phyloP scores from a whole-genome alignment of 1,284 basidiomycete species.

The Meira nashicola region DNA sequence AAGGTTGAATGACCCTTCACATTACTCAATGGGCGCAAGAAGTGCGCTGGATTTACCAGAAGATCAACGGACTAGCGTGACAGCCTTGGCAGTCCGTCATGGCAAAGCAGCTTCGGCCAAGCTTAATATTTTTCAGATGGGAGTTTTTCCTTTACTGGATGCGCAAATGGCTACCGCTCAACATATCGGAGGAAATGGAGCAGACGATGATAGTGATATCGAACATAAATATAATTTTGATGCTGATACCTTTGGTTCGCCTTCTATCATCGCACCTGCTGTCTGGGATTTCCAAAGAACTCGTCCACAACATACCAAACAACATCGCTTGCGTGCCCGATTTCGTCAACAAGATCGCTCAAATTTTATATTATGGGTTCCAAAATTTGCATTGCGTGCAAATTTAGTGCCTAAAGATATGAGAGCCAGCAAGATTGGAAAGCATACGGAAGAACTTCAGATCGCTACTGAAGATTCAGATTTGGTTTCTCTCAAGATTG shows the following conservation, averaged over 20 bases:
- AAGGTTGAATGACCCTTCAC: constrained; percentile 12
- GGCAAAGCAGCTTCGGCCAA: constrained; percentile 25
- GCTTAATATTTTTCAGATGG: constrained; percentile 35
- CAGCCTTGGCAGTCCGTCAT: constrained; percentile 28
- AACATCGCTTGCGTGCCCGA: constrained; percentile 20
- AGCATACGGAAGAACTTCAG: constrained; percentile 53
- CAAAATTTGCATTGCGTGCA: constrained; percentile 31
- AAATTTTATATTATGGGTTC: constrained; percentile 53
- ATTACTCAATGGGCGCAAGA: constrained; percentile 29
- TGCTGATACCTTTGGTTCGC: constrained; percentile 13
- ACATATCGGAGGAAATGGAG: constrained; percentile 19
- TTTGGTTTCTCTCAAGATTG: constrained; percentile 58
- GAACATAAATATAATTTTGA: constrained; percentile 19
- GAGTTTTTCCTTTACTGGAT: constrained; percentile 52
- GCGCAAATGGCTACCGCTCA: constrained; percentile 39
- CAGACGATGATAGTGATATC: constrained; percentile 16
- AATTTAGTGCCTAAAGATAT: constrained; percentile 27
- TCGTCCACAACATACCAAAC: constrained; percentile 8
- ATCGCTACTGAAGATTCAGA: constrained; percentile 56
- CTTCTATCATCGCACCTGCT: constrained; percentile 33
- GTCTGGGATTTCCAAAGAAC: constrained; percentile 38
- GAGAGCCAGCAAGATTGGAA: constrained; percentile 33
- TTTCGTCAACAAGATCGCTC: constrained; percentile 39
- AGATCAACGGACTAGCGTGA: constrained; percentile 28
- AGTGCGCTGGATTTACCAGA: constrained; percentile 37